Conservation (phyloP, 768 basidiomycete genomes). For the Symmetrospora coprosmae region DNA sequence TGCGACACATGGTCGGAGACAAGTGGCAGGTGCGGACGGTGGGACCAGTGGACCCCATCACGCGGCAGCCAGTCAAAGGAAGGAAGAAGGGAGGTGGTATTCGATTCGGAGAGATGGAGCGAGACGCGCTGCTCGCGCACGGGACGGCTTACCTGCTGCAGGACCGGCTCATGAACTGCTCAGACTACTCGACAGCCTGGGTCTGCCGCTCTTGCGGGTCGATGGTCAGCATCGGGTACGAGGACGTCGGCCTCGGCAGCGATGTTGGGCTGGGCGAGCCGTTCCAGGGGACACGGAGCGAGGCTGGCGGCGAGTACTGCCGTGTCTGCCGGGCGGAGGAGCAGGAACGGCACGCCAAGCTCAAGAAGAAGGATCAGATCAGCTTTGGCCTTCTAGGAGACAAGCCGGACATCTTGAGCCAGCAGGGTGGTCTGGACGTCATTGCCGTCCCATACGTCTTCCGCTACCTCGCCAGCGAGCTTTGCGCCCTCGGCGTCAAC, state of each 20-base stretch:
- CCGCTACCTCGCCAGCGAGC: conserved; percentile 80
- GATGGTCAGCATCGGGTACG: conserved; percentile 88
- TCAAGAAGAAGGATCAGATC: conserved; percentile 47
- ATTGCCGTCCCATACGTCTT: conserved; percentile 93
- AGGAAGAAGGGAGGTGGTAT: conserved; percentile 97
- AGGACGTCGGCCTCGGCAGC: conserved; percentile 58
- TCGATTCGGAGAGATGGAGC: conserved; percentile 99
- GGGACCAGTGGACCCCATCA: conserved; percentile 88
- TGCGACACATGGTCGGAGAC: conserved; percentile 98
- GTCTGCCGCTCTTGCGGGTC: conserved; percentile 93
- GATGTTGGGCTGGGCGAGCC: conserved; percentile 23
- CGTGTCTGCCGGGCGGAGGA: conserved; percentile 70
- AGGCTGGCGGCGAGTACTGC: conserved; percentile 78
- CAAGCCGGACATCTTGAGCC: conserved; percentile 52
- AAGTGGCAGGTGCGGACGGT: conserved; percentile 99
- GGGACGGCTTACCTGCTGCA: conserved; percentile 96
- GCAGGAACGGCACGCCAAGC: conserved; percentile 50
- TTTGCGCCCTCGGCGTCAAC: conserved; percentile 96
- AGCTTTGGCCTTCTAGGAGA: conserved; percentile 52
- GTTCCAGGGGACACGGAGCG: conserved; percentile 40
- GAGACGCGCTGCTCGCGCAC: conserved; percentile 94
- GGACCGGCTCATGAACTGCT: conserved; percentile 98
- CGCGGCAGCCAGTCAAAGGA: conserved; percentile 94
- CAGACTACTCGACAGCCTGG: conserved; percentile 98
- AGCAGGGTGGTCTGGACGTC: conserved; percentile 74